Conservation (phyloP, 192 early-diverging fungal genomes). For the Backusella liffmaniae region DNA sequence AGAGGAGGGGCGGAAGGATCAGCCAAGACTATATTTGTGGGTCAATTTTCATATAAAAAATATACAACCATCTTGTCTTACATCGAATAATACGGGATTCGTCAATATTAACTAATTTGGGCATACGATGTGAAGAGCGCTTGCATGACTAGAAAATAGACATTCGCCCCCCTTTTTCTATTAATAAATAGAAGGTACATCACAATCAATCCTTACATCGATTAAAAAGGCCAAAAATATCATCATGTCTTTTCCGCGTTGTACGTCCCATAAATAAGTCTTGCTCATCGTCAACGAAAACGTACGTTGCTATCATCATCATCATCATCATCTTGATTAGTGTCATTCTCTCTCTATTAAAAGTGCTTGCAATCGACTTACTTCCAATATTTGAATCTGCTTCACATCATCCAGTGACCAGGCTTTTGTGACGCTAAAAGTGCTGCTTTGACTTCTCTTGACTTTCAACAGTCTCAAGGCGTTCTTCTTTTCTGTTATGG, state of each 20-base stretch:
- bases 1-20: constrained; percentile 10
- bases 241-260: constrained; percentile 44
- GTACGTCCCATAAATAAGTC: constrained; percentile 52
- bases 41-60: background rate
- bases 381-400: constrained; percentile 49
- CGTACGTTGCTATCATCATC: constrained; percentile 35
- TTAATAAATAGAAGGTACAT: background rate
- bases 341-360: no score
- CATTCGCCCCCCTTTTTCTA: background rate
- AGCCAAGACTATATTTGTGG: background rate
- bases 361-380: constrained; percentile 19
- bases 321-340: no score
- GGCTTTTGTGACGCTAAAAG: constrained; percentile 53
- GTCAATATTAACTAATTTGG: constrained; percentile 52
- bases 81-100: constrained; percentile 39
- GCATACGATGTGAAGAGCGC: constrained; percentile 41
- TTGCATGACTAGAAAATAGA: constrained; percentile 33
- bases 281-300: constrained; percentile 53
- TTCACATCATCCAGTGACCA: constrained; percentile 57
- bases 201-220: constrained; percentile 18
- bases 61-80: background rate
- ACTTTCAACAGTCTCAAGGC: constrained; percentile 50
- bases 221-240: constrained; percentile 45
- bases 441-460: constrained; percentile 46
- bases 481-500: constrained; percentile 39